Percentiles rank a stretch among this genome's conserved stretches.
phyloP scores from a whole-genome alignment of 2,329 filamentous ascomycete genomes.

The Apiospora koreana region DNA sequence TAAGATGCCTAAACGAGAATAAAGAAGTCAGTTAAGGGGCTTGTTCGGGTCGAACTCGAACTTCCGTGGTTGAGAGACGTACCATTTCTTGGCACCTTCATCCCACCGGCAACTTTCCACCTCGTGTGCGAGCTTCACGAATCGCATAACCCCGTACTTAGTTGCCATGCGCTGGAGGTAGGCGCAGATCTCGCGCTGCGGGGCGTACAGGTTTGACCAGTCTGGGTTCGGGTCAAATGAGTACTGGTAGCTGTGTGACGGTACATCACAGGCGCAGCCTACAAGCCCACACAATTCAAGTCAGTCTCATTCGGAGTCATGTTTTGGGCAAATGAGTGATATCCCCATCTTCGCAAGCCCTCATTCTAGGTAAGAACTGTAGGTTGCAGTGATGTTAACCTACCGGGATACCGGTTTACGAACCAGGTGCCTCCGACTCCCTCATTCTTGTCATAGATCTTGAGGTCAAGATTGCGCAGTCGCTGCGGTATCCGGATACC shows the following conservation, averaged over 20 bases:
- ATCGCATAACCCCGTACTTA: slow-evolving; percentile 46
- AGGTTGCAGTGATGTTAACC: not conserved
- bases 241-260: slow-evolving; percentile 56
- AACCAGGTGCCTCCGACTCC: slow-evolving; percentile 40
- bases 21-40: not conserved
- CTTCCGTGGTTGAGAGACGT: too few relatives aligned
- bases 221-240: slow-evolving; percentile 56
- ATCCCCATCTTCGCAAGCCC: too few relatives aligned
- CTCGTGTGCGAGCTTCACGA: slow-evolving; percentile 45
- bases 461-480: slow-evolving; percentile 34
- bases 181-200: slow-evolving; percentile 47
- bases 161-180: slow-evolving; percentile 50
- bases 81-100: slow-evolving; percentile 40
- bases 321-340: not conserved
- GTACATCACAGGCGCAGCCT: slow-evolving; percentile 36
- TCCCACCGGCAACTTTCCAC: slow-evolving; percentile 45
- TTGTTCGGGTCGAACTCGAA: too few relatives aligned
- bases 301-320: not conserved
- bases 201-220: slow-evolving; percentile 54
- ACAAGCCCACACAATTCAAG: not conserved
- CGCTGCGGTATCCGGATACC: slow-evolving; percentile 36
- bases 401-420: slow-evolving; percentile 39
- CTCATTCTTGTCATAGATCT: slow-evolving; percentile 36
- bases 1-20: slow-evolving; percentile 30
- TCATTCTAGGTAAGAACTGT: too few relatives aligned